These are phyloP conservation scores for Ustilago xerochloae DNA, from an alignment of 1,284 basidiomycete genomes.

Conservation along the genomic window DNA sequence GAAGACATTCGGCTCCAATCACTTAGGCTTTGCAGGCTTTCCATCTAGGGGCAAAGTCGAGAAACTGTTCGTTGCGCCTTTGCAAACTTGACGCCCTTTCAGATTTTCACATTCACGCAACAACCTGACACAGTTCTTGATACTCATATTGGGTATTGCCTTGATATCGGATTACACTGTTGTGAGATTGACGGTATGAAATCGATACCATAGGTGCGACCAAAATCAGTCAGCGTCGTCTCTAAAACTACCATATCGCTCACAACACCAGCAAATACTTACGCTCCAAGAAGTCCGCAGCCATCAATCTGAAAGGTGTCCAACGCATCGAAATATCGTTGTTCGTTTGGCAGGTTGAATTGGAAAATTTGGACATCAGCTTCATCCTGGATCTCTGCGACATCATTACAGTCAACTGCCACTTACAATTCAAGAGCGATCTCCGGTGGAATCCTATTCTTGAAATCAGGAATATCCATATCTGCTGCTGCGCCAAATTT, in stretches of 20 bases:
- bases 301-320: constrained; percentile 51
- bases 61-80: too few relatives aligned
- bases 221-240: background rate
- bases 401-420: too few relatives aligned
- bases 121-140: too few relatives aligned
- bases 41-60: too few relatives aligned
- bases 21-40: too few relatives aligned
- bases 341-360: background rate
- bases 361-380: background rate
- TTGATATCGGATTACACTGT: background rate
- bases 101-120: too few relatives aligned
- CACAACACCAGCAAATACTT: background rate
- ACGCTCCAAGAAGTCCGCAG: constrained; percentile 63
- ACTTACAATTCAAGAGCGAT: constrained; percentile 83
- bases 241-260: background rate
- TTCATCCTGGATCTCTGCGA: background rate
- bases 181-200: background rate
- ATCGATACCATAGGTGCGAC: background rate
- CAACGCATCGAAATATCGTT: too few relatives aligned
- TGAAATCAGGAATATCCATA: constrained; percentile 81
- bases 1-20: too few relatives aligned
- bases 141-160: too few relatives aligned
- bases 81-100: too few relatives aligned
- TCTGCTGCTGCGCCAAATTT: constrained; percentile 75
- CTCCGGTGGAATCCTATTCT: constrained; percentile 81